phyloP scores from a whole-genome alignment of 2,329 filamentous ascomycete species.

The Didymellaceae sp. region DNA sequence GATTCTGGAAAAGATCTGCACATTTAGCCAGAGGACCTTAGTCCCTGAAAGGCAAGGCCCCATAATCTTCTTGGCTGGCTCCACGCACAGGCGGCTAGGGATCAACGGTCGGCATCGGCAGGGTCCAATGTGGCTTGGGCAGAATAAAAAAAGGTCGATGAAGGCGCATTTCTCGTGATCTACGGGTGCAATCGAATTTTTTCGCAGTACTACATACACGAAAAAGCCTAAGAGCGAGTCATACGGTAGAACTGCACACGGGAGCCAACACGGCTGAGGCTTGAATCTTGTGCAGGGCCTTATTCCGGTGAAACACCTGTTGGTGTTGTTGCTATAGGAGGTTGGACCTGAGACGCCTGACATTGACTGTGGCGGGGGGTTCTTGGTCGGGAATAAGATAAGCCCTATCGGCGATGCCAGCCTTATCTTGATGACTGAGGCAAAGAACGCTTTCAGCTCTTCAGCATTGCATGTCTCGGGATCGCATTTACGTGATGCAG shows the following conservation, averaged over 20 bases:
- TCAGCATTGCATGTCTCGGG: background rate
- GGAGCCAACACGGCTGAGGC: conserved; percentile 2
- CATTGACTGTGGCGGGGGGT: too few species aligned
- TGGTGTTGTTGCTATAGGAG: background rate
- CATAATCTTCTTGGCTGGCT: background rate
- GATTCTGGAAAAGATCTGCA: conserved; percentile 1
- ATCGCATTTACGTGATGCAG: background rate
- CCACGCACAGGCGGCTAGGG: background rate
- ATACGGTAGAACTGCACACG: background rate
- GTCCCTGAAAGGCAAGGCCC: background rate
- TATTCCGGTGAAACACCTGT: conserved; percentile 8
- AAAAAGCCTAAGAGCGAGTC: background rate
- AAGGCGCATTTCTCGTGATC: conserved; percentile 11
- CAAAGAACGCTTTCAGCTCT: background rate
- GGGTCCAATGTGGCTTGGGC: conserved; percentile 14
- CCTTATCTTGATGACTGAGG: conserved; percentile 1
- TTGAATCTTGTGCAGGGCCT: conserved; percentile 4
- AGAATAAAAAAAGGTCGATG: conserved; percentile 8
- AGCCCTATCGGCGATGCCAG: background rate
- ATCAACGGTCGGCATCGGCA: conserved; percentile 11
- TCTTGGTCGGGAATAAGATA: background rate
- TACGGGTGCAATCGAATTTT: background rate
- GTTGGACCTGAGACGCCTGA: background rate
- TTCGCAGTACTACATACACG: background rate
- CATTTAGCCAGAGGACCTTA: background rate